A percentile compares a stretch with the other conserved stretches of the same genome.
phyloP scores from a whole-genome alignment of 1,284 basidiomycete species.

The Clitocybe nebularis region DNA sequence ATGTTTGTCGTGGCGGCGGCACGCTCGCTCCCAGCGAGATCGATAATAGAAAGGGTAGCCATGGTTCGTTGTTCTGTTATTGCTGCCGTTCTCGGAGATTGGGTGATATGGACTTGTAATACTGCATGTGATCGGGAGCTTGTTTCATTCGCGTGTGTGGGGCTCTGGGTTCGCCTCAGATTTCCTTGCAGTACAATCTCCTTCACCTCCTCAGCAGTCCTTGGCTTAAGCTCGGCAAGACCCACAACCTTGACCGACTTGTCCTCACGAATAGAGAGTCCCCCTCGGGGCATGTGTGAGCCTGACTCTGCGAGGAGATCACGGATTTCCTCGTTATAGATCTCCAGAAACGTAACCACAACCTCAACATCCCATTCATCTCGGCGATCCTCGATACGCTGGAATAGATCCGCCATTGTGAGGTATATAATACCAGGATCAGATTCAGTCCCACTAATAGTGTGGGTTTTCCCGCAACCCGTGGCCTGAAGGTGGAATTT shows the following conservation, averaged over 20 bases:
- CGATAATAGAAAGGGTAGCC: conserved; percentile 93
- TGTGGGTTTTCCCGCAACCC: conserved; percentile 97
- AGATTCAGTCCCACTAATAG: conserved; percentile 84
- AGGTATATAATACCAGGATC: conserved; percentile 93
- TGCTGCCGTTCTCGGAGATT: conserved; percentile 78
- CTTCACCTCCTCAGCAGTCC: conserved; percentile 87
- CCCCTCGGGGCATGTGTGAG: conserved; percentile 66
- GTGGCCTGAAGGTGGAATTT: conserved; percentile 67
- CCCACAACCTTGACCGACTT: conserved; percentile 88
- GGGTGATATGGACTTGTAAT: conserved; percentile 87
- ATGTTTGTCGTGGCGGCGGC: conserved; percentile 94
- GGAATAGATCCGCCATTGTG: conserved; percentile 95
- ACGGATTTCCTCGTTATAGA: conserved; percentile 98
- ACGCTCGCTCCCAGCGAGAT: conserved; percentile 92
- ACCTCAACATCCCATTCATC: conserved; percentile 84
- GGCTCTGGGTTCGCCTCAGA: conserved; percentile 82
- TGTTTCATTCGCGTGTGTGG: conserved; percentile 91
- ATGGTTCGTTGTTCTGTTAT: conserved; percentile 78
- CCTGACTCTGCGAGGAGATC: conserved; percentile 82
- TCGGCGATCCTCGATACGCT: conserved; percentile 78
- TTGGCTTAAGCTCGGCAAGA: conserved; percentile 76
- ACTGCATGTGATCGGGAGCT: conserved; percentile 96
- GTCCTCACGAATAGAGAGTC: conserved; percentile 90
- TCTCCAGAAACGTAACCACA: conserved; percentile 91
- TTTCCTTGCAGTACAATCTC: conserved; percentile 88